A percentile compares a stretch with the other conserved stretches of the same genome.
Evolutionary conservation across 163 green algal species (phyloP).

Genomic region (Coccomyxa subellipsoidea): DNA sequence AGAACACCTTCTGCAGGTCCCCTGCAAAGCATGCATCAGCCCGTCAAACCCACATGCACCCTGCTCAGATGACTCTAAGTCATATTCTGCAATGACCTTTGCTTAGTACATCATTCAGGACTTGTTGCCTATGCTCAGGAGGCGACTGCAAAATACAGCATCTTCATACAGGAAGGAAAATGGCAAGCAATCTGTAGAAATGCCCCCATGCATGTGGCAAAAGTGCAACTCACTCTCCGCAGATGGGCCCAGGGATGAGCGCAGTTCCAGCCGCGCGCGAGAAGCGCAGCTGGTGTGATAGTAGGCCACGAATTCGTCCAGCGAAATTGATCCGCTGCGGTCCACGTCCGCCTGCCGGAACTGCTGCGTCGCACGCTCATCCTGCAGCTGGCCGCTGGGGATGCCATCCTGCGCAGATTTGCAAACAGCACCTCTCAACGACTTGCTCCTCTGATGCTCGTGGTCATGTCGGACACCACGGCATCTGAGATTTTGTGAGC

Average conservation of each 20-base stretch:
- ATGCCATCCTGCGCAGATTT: slow-evolving; percentile 4
- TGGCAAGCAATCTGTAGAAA: too few relatives aligned
- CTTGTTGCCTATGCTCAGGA: too few relatives aligned
- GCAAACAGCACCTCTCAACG: too few relatives aligned
- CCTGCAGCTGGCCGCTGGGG: slow-evolving; percentile 9
- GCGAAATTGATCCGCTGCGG: slow-evolving; percentile 26
- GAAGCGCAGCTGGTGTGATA: slow-evolving; percentile 33
- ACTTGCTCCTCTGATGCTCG: too few relatives aligned
- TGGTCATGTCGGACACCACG: too few relatives aligned
- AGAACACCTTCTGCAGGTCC: slow-evolving; percentile 44
- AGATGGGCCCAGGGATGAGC: slow-evolving; percentile 16
- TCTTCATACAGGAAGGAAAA: too few relatives aligned
- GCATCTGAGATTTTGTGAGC: too few relatives aligned
- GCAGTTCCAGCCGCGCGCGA: slow-evolving; percentile 41
- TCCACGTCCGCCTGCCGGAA: slow-evolving; percentile 38
- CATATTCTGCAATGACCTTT: too few relatives aligned
- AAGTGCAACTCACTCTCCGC: slow-evolving; percentile 18
- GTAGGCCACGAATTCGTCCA: slow-evolving; percentile 45
- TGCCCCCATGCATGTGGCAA: background rate
- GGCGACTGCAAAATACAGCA: too few relatives aligned
- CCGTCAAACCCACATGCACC: too few relatives aligned
- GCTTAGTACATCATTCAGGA: too few relatives aligned
- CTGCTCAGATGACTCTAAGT: too few relatives aligned
- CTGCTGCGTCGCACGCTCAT: slow-evolving; percentile 13
- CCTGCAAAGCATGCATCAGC: slow-evolving; percentile 30